Conservation (phyloP, 2,329 filamentous ascomycete species). For the Microsporum ferrugineum region DNA sequence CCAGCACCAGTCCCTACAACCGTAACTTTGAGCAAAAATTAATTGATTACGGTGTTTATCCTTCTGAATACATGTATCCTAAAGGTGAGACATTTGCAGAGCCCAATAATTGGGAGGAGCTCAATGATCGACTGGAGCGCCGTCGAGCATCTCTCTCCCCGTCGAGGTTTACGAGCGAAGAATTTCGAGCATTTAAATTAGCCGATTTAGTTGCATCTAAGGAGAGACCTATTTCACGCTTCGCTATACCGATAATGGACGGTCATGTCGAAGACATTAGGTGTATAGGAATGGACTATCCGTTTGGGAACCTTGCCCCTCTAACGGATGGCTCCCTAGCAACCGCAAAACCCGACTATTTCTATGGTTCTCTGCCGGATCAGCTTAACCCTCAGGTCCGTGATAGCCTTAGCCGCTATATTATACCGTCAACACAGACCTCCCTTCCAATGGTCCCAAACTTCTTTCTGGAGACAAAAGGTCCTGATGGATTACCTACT, state of each 20-base stretch:
- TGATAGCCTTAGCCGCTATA: slow-evolving; percentile 16
- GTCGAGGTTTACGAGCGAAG: slow-evolving; percentile 23
- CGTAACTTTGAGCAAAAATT: slow-evolving; percentile 30
- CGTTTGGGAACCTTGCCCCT: slow-evolving; percentile 29
- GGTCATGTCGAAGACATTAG: slow-evolving; percentile 14
- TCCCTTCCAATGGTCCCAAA: slow-evolving; percentile 29
- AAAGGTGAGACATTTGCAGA: slow-evolving; percentile 17
- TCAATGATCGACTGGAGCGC: slow-evolving; percentile 20
- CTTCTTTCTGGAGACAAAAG: slow-evolving; percentile 35
- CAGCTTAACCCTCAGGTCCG: slow-evolving; percentile 21
- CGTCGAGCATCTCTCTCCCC: slow-evolving; percentile 28
- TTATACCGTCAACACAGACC: slow-evolving; percentile 23
- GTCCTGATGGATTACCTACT: slow-evolving; percentile 21
- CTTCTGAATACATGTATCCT: slow-evolving; percentile 17
- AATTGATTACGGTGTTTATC: slow-evolving; percentile 26
- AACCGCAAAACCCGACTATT: slow-evolving; percentile 22
- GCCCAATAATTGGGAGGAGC: slow-evolving; percentile 24
- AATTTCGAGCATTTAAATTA: slow-evolving; percentile 21
- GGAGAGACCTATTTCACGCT: slow-evolving; percentile 25
- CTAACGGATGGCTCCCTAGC: slow-evolving; percentile 24
- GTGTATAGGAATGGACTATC: slow-evolving; percentile 18
- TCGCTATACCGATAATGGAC: slow-evolving; percentile 23
- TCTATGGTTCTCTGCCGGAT: slow-evolving; percentile 22
- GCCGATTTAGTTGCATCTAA: slow-evolving; percentile 22
- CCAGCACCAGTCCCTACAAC: slow-evolving; percentile 19